Base-by-base conservation (phyloP, 2,329 filamentous ascomycete species). In the Pseudopithomyces maydicus region DNA sequence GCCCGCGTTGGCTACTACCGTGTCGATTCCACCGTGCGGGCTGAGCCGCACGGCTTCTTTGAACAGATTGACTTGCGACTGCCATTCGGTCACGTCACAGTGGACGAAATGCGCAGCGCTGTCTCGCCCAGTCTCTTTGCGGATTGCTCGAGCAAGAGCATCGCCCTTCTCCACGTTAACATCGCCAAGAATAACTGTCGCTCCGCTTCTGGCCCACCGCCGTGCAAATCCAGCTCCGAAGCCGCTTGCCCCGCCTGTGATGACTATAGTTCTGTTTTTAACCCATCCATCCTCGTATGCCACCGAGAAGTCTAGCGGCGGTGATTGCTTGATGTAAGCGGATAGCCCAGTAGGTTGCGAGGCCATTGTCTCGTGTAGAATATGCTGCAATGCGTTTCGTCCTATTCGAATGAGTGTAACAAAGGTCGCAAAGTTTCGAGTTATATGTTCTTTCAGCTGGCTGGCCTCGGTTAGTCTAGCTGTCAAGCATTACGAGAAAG, bases 1-100 rank as follows among this genome's bases (percentile, higher is more conserved):
- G 45, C 88, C 88, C 0, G 88, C 88, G 67, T 89, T 89, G 58
- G 87, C 86, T 44, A 90, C 85, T 4, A 89, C 86, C 19, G 81
- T 78, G 71, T 90, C 86, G 59, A 90, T 82, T 12, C 81, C 81
- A 15, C 81, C 80, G 49, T 82, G 79, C 0, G 80, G 80, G 57
- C 84, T 87, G 53, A 84, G 74, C 51, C 77, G 76, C 36, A 80
- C 77, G 2, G 86, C 86, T 52, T 81, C 74, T 43, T 84, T 83
- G 79, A 90, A 91, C 52, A 90, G 79, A 26, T 80, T 76, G 44
- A 86, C 83, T 67, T 90, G 88, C 6, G 83, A 84, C 42, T 85
- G 76, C 86, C 87, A 90, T 60, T 82, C 79, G 1, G 84, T 85
- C 10, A 90, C 88, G 74, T 90, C 84, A 77, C 85, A 88, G 64